phyloP scores from a whole-genome alignment of 2,329 filamentous ascomycete genomes.

The Phyllosticta citriasiana region DNA sequence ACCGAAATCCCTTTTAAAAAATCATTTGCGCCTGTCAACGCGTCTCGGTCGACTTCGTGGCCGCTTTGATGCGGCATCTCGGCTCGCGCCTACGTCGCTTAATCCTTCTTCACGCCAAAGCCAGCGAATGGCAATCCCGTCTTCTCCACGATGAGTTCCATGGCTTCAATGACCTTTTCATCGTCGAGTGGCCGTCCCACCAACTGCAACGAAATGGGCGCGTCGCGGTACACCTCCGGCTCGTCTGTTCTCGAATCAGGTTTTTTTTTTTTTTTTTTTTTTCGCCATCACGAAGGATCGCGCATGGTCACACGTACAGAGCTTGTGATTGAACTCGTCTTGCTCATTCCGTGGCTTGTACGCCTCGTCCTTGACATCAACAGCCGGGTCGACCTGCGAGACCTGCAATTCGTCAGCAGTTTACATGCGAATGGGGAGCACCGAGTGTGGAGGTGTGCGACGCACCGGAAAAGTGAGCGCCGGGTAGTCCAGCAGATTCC shows the following conservation, averaged over 20 bases:
- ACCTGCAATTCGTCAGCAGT: constrained; percentile 12
- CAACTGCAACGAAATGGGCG: constrained; percentile 44
- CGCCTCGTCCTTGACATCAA: constrained; percentile 29
- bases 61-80: background rate
- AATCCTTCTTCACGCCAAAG: constrained; percentile 3
- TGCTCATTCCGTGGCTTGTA: constrained; percentile 35
- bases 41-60: background rate
- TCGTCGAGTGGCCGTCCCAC: constrained; percentile 45
- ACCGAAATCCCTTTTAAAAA: background rate
- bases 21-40: background rate
- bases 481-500: constrained; percentile 62
- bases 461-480: constrained; percentile 48
- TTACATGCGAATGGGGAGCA: background rate
- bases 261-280: background rate
- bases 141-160: constrained; percentile 25
- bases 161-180: constrained; percentile 39
- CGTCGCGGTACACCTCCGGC: constrained; percentile 37
- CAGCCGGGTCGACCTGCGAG: constrained; percentile 28
- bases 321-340: constrained; percentile 38
- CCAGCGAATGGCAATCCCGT: constrained; percentile 20
- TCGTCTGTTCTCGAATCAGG: constrained; percentile 21
- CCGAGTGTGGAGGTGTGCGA: constrained; percentile 14
- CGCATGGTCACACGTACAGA: constrained; percentile 28
- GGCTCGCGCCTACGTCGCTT: background rate
- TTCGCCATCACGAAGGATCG: background rate